A percentile compares a stretch with the other conserved stretches of the same genome.
phyloP scores from a whole-genome alignment of 192 early-diverging fungal species.

The Rhizoclosmatium globosum region DNA sequence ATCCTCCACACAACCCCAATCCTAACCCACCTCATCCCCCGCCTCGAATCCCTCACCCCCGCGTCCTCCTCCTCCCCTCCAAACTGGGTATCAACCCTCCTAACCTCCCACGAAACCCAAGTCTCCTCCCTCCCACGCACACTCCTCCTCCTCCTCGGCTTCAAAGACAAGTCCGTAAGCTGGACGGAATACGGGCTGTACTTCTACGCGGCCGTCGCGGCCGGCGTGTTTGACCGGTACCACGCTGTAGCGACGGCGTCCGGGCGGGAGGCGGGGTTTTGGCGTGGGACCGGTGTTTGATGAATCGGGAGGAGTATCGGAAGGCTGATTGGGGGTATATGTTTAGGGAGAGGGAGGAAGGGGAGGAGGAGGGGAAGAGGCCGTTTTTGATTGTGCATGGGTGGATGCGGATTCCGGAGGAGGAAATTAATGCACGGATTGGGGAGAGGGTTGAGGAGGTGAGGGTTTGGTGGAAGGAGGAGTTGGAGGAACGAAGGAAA shows the following conservation, averaged over 20 bases:
- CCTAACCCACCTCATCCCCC: background rate
- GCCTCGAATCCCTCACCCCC: background rate
- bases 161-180: background rate
- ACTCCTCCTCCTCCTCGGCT: background rate
- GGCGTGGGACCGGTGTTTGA: background rate
- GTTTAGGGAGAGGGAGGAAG: background rate
- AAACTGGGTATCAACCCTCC: background rate
- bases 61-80: background rate
- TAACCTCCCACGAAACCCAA: background rate
- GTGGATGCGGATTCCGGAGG: background rate
- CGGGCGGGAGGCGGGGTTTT: background rate
- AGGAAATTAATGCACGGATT: conserved; percentile 1
- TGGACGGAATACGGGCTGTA: conserved; percentile 5
- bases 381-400: background rate
- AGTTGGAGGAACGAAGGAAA: background rate
- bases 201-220: background rate
- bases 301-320: background rate
- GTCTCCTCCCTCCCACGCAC: background rate
- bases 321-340: background rate
- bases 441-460: background rate
- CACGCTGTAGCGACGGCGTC: background rate
- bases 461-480: too few species aligned
- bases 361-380: background rate
- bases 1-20: conserved; percentile 1
- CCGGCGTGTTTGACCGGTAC: background rate